These are phyloP conservation scores for Lenwebbia sp. DNA, from an alignment of 345 rosid genomes.

Conservation along the genomic window DNA sequence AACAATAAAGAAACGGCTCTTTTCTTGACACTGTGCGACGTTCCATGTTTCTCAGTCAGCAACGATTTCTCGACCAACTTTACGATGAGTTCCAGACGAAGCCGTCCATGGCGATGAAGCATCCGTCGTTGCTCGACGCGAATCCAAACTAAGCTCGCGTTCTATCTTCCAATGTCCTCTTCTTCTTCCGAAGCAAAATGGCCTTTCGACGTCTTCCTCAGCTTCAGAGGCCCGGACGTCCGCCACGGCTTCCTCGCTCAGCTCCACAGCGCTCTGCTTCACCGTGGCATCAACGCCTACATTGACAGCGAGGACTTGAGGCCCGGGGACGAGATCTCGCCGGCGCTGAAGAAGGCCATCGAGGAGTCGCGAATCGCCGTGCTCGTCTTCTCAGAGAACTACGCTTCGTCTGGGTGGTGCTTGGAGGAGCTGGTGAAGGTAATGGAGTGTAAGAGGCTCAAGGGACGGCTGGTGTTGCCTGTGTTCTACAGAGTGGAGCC, in stretches of 20 bases:
- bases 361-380: neutral
- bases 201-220: neutral
- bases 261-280: neutral
- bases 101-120: too few species aligned
- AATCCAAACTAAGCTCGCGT: neutral
- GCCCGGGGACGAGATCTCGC: neutral
- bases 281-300: neutral
- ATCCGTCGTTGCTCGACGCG: neutral
- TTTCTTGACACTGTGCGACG: too few species aligned
- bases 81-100: too few species aligned
- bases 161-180: too few species aligned
- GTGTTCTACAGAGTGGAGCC: neutral
- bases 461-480: neutral
- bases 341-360: too few species aligned
- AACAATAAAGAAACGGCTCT: too few species aligned
- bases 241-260: neutral
- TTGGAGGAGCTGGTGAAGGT: conserved; percentile 3
- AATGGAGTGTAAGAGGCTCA: neutral
- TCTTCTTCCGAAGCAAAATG: too few species aligned
- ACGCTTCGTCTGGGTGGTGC: neutral
- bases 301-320: neutral
- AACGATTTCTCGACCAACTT: too few species aligned
- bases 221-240: neutral
- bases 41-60: too few species aligned
- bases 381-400: neutral